Evolutionary conservation across 169 alveolate genomes (phyloP).

Genomic region (Plasmodium inui): DNA sequence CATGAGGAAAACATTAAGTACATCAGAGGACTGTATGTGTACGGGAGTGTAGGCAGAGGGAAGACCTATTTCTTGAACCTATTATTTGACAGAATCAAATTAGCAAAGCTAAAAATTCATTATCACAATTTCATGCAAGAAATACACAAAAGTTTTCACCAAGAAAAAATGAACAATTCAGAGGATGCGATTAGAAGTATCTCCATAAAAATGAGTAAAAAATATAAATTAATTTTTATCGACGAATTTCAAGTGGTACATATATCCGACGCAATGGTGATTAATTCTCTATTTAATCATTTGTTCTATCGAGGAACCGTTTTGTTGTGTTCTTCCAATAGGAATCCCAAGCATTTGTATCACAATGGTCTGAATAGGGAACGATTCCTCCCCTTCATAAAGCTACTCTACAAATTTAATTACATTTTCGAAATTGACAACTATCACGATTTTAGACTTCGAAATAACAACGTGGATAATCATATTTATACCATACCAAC

Average conservation of each 20-base stretch:
- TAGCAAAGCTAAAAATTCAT: slow-evolving; percentile 79
- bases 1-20: slow-evolving; percentile 32
- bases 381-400: slow-evolving; percentile 83
- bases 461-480: slow-evolving; percentile 20
- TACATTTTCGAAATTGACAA: slow-evolving; percentile 64
- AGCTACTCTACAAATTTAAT: slow-evolving; percentile 62
- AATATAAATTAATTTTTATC: slow-evolving; percentile 79
- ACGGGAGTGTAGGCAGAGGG: slow-evolving; percentile 88
- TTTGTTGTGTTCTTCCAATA: slow-evolving; percentile 81
- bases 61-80: slow-evolving; percentile 84
- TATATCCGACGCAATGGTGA: slow-evolving; percentile 86
- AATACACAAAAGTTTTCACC: slow-evolving; percentile 79
- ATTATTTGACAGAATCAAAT: slow-evolving; percentile 75
- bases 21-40: slow-evolving; percentile 76
- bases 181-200: slow-evolving; percentile 76
- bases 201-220: slow-evolving; percentile 74
- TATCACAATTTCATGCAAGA: slow-evolving; percentile 85
- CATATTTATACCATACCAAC: slow-evolving; percentile 35
- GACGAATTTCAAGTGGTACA: slow-evolving; percentile 86
- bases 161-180: slow-evolving; percentile 64
- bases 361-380: slow-evolving; percentile 82
- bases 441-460: slow-evolving; percentile 62
- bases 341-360: slow-evolving; percentile 83
- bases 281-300: slow-evolving; percentile 80
- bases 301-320: slow-evolving; percentile 78